phyloP scores from a whole-genome alignment of 2,329 filamentous ascomycete species.

The Esteya vermicola region DNA sequence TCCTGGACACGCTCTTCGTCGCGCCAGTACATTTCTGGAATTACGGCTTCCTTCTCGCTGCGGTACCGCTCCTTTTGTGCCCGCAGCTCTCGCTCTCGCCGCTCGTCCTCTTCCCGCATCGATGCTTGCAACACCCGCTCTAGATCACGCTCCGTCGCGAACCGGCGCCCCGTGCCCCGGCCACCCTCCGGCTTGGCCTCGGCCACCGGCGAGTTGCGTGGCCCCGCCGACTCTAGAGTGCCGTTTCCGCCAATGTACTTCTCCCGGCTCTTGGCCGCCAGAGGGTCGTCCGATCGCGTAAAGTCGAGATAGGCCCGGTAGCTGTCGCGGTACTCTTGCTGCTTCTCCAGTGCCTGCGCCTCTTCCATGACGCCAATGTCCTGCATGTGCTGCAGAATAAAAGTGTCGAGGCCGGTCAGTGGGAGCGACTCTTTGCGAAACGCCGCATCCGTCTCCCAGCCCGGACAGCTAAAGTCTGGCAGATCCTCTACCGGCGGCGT shows the following conservation, averaged over 20 bases:
- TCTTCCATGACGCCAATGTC: constrained; percentile 23
- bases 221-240: constrained; percentile 17
- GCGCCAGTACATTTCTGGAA: constrained; percentile 56
- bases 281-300: constrained; percentile 39
- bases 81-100: constrained; percentile 49
- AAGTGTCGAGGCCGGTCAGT: constrained; percentile 25
- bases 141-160: constrained; percentile 58
- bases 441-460: constrained; percentile 33
- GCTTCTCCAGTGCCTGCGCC: constrained; percentile 23
- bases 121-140: constrained; percentile 61
- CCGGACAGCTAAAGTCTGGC: constrained; percentile 28
- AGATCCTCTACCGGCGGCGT: constrained; percentile 42
- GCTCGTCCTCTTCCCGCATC: constrained; percentile 54
- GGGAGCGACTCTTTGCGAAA: constrained; percentile 28
- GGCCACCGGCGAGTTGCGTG: constrained; percentile 5
- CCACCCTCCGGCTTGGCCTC: constrained; percentile 44
- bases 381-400: constrained; percentile 30
- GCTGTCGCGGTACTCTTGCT: constrained; percentile 27
- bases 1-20: constrained; percentile 42
- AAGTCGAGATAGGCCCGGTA: constrained; percentile 40
- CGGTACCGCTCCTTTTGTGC: constrained; percentile 56
- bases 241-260: constrained; percentile 29
- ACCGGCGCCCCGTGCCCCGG: constrained; percentile 38
- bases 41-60: constrained; percentile 61
- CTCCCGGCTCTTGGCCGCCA: constrained; percentile 38